Conservation (phyloP, 129 eudicot species). For the Flaveria bidentis region DNA sequence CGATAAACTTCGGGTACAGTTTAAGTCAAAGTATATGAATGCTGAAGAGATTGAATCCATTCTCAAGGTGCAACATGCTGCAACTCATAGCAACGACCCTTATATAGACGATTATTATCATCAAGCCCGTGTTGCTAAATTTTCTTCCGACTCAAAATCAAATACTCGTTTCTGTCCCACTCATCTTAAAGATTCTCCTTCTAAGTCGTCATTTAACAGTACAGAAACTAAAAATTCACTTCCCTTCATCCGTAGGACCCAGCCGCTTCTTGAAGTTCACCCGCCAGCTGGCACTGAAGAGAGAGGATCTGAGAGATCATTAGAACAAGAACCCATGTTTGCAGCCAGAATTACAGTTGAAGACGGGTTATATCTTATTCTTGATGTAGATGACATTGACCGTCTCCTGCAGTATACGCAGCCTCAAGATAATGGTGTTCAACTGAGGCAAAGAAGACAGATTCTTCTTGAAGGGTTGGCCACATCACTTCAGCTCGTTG, state of each 20-base stretch:
- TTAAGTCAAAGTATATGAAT: conserved; percentile 89
- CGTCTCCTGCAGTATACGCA: conserved; percentile 33
- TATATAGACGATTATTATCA: conserved; percentile 94
- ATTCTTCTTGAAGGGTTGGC: conserved; percentile 81
- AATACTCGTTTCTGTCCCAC: conserved; percentile 79
- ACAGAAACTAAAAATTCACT: conserved; percentile 70
- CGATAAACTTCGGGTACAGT: conserved; percentile 52
- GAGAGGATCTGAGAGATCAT: conserved; percentile 55
- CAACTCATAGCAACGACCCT: conserved; percentile 82
- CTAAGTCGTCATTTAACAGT: conserved; percentile 51
- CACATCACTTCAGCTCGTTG: conserved; percentile 90
- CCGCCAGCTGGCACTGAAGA: conserved; percentile 56
- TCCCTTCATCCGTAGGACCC: conserved; percentile 79
- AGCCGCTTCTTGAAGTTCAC: conserved; percentile 77
- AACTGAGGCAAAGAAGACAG: conserved; percentile 69
- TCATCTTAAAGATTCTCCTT: conserved; percentile 56
- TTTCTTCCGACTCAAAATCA: conserved; percentile 50
- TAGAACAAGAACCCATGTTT: conserved; percentile 96
- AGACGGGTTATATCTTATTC: conserved; percentile 43
- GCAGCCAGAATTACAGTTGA: conserved; percentile 83
- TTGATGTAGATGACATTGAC: conserved; percentile 50
- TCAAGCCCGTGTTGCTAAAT: conserved; percentile 80
- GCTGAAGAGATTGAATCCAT: conserved; percentile 88
- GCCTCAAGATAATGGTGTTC: conserved; percentile 43
- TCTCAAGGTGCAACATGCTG: conserved; percentile 82